Percentiles rank a stretch among this genome's conserved stretches.
These are phyloP conservation scores for Stipa capillata DNA, from an alignment of 176 grass and related monocot species.

Conservation along the genomic window DNA sequence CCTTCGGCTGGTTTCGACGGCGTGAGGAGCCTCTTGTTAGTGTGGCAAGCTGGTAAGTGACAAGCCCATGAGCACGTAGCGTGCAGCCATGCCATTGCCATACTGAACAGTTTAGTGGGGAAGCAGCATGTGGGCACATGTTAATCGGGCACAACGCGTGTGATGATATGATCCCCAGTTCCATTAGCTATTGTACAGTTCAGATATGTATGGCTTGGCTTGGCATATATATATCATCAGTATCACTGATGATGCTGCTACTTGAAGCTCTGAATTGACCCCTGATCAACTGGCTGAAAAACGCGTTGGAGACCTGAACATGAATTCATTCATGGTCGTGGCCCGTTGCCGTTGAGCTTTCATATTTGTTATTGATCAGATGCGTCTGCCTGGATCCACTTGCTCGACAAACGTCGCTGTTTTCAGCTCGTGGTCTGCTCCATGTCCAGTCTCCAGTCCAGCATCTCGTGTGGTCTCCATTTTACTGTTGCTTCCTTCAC, in stretches of 20 bases:
- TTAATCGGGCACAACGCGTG: too few species aligned
- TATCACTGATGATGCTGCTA: background rate
- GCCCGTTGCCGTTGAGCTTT: background rate
- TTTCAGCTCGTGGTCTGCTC: background rate
- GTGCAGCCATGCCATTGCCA: too few species aligned
- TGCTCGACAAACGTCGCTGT: background rate
- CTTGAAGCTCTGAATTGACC: background rate
- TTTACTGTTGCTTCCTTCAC: background rate
- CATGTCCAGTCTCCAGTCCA: background rate
- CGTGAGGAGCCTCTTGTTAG: too few species aligned
- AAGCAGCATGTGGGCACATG: too few species aligned
- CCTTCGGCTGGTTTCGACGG: too few species aligned
- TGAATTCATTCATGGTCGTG: background rate
- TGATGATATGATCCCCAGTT: too few species aligned
- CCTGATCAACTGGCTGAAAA: background rate
- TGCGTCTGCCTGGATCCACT: background rate
- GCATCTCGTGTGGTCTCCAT: background rate
- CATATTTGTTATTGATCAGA: background rate
- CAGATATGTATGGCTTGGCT: background rate
- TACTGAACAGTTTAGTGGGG: too few species aligned
- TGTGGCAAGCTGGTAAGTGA: too few species aligned
- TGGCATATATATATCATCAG: background rate
- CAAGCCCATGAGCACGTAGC: too few species aligned
- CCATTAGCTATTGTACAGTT: background rate
- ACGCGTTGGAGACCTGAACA: background rate